These are phyloP conservation scores for Gremmenia infestans DNA, from an alignment of 2,329 filamentous ascomycete genomes.

Conservation along the genomic window DNA sequence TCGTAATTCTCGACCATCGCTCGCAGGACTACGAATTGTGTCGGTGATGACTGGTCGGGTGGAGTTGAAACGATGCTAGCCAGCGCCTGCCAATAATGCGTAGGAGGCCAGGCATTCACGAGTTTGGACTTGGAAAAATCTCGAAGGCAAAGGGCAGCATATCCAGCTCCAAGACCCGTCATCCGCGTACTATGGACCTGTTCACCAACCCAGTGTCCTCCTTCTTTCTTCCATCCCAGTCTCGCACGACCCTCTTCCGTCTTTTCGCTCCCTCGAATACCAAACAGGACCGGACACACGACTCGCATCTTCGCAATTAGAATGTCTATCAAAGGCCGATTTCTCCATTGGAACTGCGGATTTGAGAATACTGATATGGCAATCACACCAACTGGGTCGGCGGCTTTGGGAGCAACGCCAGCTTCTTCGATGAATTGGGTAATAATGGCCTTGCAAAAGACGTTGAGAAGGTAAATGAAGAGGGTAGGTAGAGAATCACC, in stretches of 20 bases:
- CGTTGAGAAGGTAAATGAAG: constrained; percentile 71
- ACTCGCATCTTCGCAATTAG: constrained; percentile 81
- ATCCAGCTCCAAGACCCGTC: constrained; percentile 79
- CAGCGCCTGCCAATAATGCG: constrained; percentile 77
- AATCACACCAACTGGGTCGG: constrained; percentile 75
- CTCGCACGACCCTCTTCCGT: constrained; percentile 61
- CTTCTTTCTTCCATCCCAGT: constrained; percentile 66
- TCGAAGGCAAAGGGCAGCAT: constrained; percentile 73
- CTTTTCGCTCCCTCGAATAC: constrained; percentile 69
- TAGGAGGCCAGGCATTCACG: constrained; percentile 72
- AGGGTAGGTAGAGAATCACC: constrained; percentile 54
- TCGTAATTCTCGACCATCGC: constrained; percentile 70
- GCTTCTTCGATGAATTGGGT: constrained; percentile 66
- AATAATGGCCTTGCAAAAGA: constrained; percentile 68
- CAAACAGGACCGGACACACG: constrained; percentile 80
- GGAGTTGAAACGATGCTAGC: constrained; percentile 74
- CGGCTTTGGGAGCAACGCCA: constrained; percentile 56
- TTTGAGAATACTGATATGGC: constrained; percentile 70
- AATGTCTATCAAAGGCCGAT: constrained; percentile 69
- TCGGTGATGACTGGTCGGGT: constrained; percentile 60
- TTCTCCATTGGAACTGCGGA: constrained; percentile 61
- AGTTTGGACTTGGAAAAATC: constrained; percentile 66
- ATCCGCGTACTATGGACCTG: constrained; percentile 77
- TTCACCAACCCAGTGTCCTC: constrained; percentile 53
- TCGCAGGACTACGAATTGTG: constrained; percentile 66